phyloP scores from a whole-genome alignment of 768 basidiomycete genomes.

The Calvatia gigantea region DNA sequence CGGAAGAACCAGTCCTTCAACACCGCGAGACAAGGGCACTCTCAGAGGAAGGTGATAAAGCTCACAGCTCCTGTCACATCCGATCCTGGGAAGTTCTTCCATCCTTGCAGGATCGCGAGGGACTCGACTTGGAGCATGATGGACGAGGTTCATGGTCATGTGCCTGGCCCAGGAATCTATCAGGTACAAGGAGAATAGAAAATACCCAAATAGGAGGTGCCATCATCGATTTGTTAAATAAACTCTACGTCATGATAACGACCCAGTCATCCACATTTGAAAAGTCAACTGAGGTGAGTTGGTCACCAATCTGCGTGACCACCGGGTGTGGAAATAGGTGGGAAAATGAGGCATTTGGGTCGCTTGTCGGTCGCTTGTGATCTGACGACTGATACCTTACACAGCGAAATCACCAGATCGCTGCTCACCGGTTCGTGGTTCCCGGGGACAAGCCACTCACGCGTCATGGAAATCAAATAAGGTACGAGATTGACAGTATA shows the following conservation, averaged over 20 bases:
- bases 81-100: no score
- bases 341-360: conserved; percentile 4
- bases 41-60: no score
- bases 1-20: no score
- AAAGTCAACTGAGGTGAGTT: background rate
- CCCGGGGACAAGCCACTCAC: conserved; percentile 2
- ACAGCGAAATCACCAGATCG: conserved; percentile 10
- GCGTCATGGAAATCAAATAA: conserved; percentile 9
- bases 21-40: no score
- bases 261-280: background rate
- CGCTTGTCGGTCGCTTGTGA: background rate
- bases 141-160: no score
- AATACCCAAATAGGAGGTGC: background rate
- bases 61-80: no score
- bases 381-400: background rate
- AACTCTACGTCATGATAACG: conserved; percentile 5
- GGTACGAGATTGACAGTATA: conserved; percentile 3
- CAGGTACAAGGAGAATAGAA: conserved; percentile 80
- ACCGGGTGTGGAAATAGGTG: conserved; percentile 1
- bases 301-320: no score
- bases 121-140: no score
- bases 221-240: background rate
- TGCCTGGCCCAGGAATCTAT: no score
- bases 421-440: conserved; percentile 2
- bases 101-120: no score